Base-by-base conservation (phyloP, 2,329 filamentous ascomycete species). In the Chrysoporthe austroafricana region DNA sequence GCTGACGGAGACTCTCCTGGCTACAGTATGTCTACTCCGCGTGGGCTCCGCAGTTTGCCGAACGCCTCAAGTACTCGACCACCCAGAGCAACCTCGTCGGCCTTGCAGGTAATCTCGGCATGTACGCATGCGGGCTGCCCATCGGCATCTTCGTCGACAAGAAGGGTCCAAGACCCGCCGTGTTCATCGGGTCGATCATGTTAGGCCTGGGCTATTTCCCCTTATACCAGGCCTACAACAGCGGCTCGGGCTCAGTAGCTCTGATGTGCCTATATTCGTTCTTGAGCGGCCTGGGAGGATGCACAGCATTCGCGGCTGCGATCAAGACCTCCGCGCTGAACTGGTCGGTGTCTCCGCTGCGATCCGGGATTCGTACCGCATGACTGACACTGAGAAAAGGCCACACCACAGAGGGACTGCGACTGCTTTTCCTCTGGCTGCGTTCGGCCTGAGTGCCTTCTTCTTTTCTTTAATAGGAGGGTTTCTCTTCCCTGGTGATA, bases 21-120 rank as follows among this genome's bases (percentile, higher is more conserved):
- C n/a, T 32, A 62, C 76, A 97, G 93, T 98, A 99, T 87, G 95
- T 94, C 76, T 99, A 97, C 80, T 97, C 94, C 66, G 95, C 95
- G 79, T 99, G 96, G 94, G 94, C 93, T 16, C 96, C 96, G 26
- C 94, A 97, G 80, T 97, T 97, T 76, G 94, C 94, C 62, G 90
- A 96, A 75, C 90, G 88, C 73, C 84, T 99, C 73, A 89, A 91
- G 76, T 87, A 98, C 70, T 94, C 94, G 16, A 91, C 96, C n/a
- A 98, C 95, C 2, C 86, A 97, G 78, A 94, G 89, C 79, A 98
- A 99, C 79, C 80, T 98, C 72, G 94, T 99, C 76, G 94, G 92
- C 56, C 84, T 91, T n/a, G 86, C 88, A 59, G 92, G 89, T n/a
- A 95, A 95, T 75, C 81, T 98, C 75, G 95, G 95, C 75, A 97